A percentile compares a stretch with the other conserved stretches of the same genome.
Conservation (phyloP, 2,329 filamentous ascomycete genomes). For the Monosporascus sp. region DNA sequence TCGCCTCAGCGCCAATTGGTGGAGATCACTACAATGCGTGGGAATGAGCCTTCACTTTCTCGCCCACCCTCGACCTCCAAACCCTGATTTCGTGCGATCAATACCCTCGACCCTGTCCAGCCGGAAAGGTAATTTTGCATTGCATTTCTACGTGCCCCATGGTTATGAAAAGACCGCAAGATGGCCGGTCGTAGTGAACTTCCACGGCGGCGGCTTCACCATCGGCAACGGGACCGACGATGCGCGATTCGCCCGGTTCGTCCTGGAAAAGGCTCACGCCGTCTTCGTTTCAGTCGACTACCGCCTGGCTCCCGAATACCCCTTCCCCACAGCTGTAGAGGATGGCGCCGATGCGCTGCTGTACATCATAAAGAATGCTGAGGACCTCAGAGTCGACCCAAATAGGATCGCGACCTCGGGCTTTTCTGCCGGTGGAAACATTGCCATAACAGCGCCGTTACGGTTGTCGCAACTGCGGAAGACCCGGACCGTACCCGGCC, state of each 20-base stretch:
- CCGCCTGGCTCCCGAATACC: constrained; percentile 59
- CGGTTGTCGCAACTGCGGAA: constrained; percentile 25
- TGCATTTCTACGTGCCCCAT: constrained; percentile 38
- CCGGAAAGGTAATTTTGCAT: constrained; percentile 27
- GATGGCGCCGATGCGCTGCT: constrained; percentile 60
- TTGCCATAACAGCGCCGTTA: constrained; percentile 42
- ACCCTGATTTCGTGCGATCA: constrained; percentile 52
- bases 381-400: constrained; percentile 53
- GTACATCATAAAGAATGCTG: constrained; percentile 53
- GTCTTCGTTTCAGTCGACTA: constrained; percentile 63
- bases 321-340: constrained; percentile 60
- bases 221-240: constrained; percentile 60
- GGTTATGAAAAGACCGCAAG: constrained; percentile 27
- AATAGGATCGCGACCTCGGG: constrained; percentile 54
- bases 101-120: constrained; percentile 41
- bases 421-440: constrained; percentile 58
- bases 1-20: constrained; percentile 57
- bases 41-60: constrained; percentile 65
- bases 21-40: constrained; percentile 62
- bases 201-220: constrained; percentile 64
- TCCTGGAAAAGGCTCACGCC: constrained; percentile 47
- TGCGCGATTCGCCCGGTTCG: constrained; percentile 52
- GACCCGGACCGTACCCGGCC: constrained; percentile 28
- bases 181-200: constrained; percentile 56
- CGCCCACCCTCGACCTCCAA: constrained; percentile 54